Evolutionary conservation across 2,329 filamentous ascomycete species (phyloP).

Genomic region (Amesomyces nigricolor): DNA sequence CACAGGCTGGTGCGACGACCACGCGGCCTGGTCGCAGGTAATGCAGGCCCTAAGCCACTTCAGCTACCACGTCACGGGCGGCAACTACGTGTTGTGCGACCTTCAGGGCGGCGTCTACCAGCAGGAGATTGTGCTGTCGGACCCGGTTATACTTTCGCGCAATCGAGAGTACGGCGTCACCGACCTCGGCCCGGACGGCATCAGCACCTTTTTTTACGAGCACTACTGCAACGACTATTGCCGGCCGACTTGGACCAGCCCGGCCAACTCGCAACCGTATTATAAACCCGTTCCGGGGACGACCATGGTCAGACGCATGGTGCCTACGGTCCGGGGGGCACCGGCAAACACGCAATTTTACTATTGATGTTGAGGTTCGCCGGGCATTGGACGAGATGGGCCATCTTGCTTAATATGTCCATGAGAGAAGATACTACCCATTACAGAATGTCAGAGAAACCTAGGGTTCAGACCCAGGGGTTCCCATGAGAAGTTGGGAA

Average conservation of each 20-base stretch:
- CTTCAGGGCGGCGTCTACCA: constrained; percentile 39
- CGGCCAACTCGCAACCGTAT: constrained; percentile 3
- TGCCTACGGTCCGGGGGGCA: constrained; percentile 5
- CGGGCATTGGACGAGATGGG: no score
- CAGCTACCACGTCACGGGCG: constrained; percentile 36
- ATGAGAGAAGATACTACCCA: no score
- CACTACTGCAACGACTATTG: constrained; percentile 31
- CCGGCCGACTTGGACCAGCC: constrained; percentile 25
- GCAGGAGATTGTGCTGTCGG: constrained; percentile 33
- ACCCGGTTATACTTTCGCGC: constrained; percentile 39
- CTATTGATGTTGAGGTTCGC: no score
- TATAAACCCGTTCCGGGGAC: constrained; percentile 9
- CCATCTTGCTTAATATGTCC: no score
- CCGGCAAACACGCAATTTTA: no score
- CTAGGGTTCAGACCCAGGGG: no score
- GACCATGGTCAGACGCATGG: constrained; percentile 8
- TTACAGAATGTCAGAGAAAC: no score
- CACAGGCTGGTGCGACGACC: constrained; percentile 34
- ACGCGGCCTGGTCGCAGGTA: constrained; percentile 30
- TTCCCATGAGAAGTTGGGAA: no score
- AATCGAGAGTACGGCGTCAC: constrained; percentile 34
- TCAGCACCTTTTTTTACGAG: constrained; percentile 36
- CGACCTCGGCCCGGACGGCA: constrained; percentile 36
- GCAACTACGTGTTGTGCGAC: constrained; percentile 37
- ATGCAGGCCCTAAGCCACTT: constrained; percentile 43